Evolutionary conservation across 2,329 filamentous ascomycete species (phyloP).

Genomic region (Claviceps pusilla): DNA sequence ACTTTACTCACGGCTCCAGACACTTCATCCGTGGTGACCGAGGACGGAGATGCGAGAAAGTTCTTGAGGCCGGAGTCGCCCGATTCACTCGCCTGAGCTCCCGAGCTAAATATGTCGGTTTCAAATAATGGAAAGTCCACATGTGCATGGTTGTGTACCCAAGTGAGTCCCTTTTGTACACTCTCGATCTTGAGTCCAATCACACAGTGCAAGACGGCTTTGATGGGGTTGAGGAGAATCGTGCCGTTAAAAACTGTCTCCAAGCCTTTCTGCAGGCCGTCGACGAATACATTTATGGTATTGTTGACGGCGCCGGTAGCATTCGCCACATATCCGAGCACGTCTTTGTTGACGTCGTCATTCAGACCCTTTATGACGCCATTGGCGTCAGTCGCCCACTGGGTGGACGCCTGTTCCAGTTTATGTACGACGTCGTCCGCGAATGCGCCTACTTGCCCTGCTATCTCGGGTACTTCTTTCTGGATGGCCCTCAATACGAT

Average conservation of each 20-base stretch:
- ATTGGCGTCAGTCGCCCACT: slow-evolving; percentile 69
- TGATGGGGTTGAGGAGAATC: slow-evolving; percentile 60
- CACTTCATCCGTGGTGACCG: slow-evolving; percentile 65
- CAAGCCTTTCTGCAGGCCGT: slow-evolving; percentile 59
- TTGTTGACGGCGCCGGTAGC: slow-evolving; percentile 71
- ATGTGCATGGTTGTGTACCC: slow-evolving; percentile 78
- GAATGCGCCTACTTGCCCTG: slow-evolving; percentile 61
- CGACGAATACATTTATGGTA: slow-evolving; percentile 70
- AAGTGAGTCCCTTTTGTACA: slow-evolving; percentile 79
- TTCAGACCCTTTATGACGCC: slow-evolving; percentile 56
- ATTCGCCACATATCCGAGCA: slow-evolving; percentile 77
- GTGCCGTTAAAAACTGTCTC: slow-evolving; percentile 71
- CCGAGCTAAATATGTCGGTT: slow-evolving; percentile 70
- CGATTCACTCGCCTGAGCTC: slow-evolving; percentile 47
- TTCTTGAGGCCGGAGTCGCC: slow-evolving; percentile 45
- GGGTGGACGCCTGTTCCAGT: slow-evolving; percentile 55
- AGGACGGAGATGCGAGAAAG: slow-evolving; percentile 65
- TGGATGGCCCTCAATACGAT: slow-evolving; percentile 60
- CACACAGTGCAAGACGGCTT: slow-evolving; percentile 72
- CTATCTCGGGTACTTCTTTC: slow-evolving; percentile 60
- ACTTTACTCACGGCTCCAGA: slow-evolving; percentile 60
- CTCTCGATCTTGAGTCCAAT: slow-evolving; percentile 72
- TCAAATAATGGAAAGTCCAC: slow-evolving; percentile 65
- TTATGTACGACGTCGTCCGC: slow-evolving; percentile 61
- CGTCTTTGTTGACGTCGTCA: slow-evolving; percentile 62